A percentile compares a stretch with the other conserved stretches of the same genome.
Evolutionary conservation across 2,329 filamentous ascomycete genomes (phyloP).

Genomic region (Penicillium sp.): DNA sequence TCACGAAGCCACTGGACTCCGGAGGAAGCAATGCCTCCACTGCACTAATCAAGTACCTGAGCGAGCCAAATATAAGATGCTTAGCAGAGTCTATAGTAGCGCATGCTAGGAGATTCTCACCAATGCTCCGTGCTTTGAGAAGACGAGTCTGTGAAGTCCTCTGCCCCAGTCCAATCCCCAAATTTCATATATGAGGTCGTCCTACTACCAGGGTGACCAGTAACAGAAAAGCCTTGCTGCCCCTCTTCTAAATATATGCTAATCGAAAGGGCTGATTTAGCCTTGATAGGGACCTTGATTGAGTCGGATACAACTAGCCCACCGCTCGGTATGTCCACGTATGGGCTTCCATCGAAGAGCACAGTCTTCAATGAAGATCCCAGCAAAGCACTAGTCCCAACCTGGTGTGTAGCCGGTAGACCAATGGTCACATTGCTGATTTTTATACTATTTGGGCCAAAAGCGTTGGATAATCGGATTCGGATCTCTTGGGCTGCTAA

Average conservation of each 20-base stretch:
- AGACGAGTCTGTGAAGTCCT: constrained; percentile 45
- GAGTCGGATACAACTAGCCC: constrained; percentile 62
- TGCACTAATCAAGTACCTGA: constrained; percentile 59
- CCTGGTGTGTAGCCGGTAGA: constrained; percentile 45
- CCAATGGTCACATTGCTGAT: constrained; percentile 61
- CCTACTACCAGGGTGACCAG: constrained; percentile 63
- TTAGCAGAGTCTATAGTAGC: no score
- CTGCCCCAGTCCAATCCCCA: constrained; percentile 56
- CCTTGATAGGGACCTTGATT: constrained; percentile 53
- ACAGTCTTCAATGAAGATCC: constrained; percentile 53
- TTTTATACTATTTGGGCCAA: constrained; percentile 59
- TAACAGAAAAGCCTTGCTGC: constrained; percentile 58
- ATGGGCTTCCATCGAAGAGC: constrained; percentile 57
- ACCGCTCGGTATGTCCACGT: constrained; percentile 55
- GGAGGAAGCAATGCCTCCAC: constrained; percentile 56
- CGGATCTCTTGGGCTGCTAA: constrained; percentile 58
- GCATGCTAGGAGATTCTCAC: constrained; percentile 23
- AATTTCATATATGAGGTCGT: constrained; percentile 60
- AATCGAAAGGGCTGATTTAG: constrained; percentile 56
- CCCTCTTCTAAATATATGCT: constrained; percentile 59
- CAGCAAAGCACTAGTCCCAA: constrained; percentile 55
- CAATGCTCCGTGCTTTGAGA: constrained; percentile 46
- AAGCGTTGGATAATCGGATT: constrained; percentile 64
- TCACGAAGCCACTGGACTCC: constrained; percentile 48
- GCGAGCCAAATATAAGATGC: no score